These are phyloP conservation scores for Xylaria sp. DNA, from an alignment of 2,329 filamentous ascomycete genomes.

Conservation along the genomic window DNA sequence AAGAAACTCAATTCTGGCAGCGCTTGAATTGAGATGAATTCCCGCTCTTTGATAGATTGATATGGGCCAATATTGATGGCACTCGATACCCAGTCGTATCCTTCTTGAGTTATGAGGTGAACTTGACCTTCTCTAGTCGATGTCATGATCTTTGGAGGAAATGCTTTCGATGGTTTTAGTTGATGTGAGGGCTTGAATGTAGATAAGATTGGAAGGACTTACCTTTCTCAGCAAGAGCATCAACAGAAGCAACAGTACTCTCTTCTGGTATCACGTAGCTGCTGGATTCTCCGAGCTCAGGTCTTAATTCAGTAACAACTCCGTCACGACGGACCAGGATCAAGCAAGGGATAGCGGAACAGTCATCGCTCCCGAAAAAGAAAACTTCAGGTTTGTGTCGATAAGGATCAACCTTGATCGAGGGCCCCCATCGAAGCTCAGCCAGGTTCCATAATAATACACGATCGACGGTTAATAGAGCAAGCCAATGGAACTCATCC, in stretches of 20 bases:
- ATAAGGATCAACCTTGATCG: slow-evolving; percentile 64
- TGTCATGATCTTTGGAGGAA: slow-evolving; percentile 48
- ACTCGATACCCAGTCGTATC: slow-evolving; percentile 62
- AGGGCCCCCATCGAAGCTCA: slow-evolving; percentile 66
- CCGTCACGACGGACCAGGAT: slow-evolving; percentile 74
- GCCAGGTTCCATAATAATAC: slow-evolving; percentile 73
- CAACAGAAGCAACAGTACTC: slow-evolving; percentile 63
- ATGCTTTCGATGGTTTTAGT: slow-evolving; percentile 41
- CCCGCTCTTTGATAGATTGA: slow-evolving; percentile 52
- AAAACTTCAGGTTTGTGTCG: slow-evolving; percentile 71
- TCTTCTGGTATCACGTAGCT: slow-evolving; percentile 62
- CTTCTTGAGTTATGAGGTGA: slow-evolving; percentile 49
- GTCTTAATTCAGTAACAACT: slow-evolving; percentile 67
- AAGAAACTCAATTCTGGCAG: slow-evolving; percentile 69
- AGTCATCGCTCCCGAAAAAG: slow-evolving; percentile 65
- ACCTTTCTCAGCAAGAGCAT: slow-evolving; percentile 60
- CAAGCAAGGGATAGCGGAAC: slow-evolving; percentile 57
- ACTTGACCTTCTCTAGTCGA: slow-evolving; percentile 50
- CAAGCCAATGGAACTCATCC: slow-evolving; percentile 71
- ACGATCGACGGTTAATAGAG: slow-evolving; percentile 68
- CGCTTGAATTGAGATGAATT: slow-evolving; percentile 67
- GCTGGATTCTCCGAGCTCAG: slow-evolving; percentile 56
- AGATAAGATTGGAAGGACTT: slow-evolving; percentile 38
- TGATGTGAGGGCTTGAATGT: not conserved
- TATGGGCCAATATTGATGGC: slow-evolving; percentile 55